Base-by-base conservation (phyloP, 176 grass and related monocot genomes). In the Thalia dealbata region DNA sequence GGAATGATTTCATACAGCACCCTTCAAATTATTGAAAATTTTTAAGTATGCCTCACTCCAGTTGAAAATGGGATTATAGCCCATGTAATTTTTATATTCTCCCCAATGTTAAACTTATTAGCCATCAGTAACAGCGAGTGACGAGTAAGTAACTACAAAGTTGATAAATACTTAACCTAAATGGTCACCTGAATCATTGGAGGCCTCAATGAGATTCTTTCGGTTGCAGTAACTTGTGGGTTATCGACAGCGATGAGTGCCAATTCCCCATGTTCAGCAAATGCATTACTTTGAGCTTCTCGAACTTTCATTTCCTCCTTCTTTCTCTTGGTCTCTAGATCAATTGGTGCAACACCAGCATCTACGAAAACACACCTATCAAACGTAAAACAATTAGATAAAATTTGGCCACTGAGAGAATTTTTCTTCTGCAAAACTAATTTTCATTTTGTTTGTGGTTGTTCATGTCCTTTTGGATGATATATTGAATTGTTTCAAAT, bases 301-400 rank as follows among this genome's bases (percentile, higher is more conserved):
- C 70, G 92, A 72, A 81, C 80, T 86, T 97, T 92, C 85, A 97
- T 88, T 92, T 97, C 90, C 84, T 97, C 90, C 83, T 97, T 92
- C 73, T 67, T 92, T 77, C 76, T 97, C 78, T 87, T 97, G 58
- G 95, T 92, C 82, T 97, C 90, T 62, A 97, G 88, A 65, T 97
- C 95, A 79, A 99, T 81, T 55, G 80, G 68, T 67, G 95, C 90
- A 74, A 99, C 87, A 61, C 95, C 95, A 84, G 90, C 90, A 83
- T 99, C 95, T 30, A 99, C 95, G 85, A 91, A 99, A 50, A 99
- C 95, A 74, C 95, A 99, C 85, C 95, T 97, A 76, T 25, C 76
- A 71, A 48, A 67, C 28, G 24, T 61, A 70, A 71, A 12, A 22
- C 23, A 44, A 52, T 69, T 26, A 3, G 22, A 23, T 21, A 26